phyloP scores from a whole-genome alignment of 371 early-diverging fungal genomes.

The Apophysomyces variabilis region DNA sequence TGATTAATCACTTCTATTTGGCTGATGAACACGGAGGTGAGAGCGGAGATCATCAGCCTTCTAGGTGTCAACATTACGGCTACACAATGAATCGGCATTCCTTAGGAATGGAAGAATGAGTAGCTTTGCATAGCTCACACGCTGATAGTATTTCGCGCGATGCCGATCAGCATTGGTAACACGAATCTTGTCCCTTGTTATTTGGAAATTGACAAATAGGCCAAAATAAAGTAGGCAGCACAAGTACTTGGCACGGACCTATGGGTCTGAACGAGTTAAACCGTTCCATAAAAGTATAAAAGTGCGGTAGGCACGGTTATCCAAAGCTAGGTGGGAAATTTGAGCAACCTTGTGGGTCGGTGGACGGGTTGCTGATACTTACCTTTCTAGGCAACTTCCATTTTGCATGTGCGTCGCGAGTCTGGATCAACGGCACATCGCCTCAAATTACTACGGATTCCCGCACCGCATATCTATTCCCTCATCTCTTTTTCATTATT shows the following conservation, averaged over 20 bases:
- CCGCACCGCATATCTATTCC: neutral
- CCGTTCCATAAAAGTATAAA: slow-evolving; percentile 33
- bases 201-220: too few relatives aligned
- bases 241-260: slow-evolving; percentile 9
- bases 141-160: slow-evolving; percentile 5
- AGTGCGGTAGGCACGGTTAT: slow-evolving; percentile 31
- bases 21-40: slow-evolving; percentile 1
- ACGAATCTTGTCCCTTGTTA: neutral
- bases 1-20: neutral
- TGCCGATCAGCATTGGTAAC: slow-evolving; percentile 5
- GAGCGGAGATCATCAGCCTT: neutral
- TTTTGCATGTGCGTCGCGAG: slow-evolving; percentile 5
- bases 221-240: too few relatives aligned
- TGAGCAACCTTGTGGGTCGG: slow-evolving; percentile 6
- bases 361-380: neutral
- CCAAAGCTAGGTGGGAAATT: slow-evolving; percentile 9
- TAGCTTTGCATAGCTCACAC: neutral
- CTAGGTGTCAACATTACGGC: neutral
- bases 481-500: slow-evolving; percentile 8
- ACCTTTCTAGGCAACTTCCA: slow-evolving; percentile 4
- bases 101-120: neutral
- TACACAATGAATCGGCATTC: slow-evolving; percentile 1
- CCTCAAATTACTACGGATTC: slow-evolving; percentile 1
- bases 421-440: neutral
- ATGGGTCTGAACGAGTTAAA: neutral